phyloP scores from a whole-genome alignment of 208 protist species.

The Wallacemonas sp. region DNA sequence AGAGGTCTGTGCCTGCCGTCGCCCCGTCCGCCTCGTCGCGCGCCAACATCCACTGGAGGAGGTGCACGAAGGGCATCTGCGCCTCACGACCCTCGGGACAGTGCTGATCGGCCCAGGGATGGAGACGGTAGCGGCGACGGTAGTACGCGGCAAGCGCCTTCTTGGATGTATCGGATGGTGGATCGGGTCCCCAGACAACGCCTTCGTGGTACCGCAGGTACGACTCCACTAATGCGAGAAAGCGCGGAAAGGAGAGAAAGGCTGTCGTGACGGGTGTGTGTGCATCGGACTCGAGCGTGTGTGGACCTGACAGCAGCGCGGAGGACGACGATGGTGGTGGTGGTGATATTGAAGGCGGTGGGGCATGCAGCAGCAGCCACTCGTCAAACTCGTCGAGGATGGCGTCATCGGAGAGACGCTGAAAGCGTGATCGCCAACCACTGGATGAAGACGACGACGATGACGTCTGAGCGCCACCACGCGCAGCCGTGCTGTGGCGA shows the following conservation, averaged over 20 bases:
- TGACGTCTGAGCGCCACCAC: not conserved
- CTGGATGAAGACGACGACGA: not conserved
- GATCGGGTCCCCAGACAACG: conserved; percentile 61
- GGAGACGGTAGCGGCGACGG: conserved; percentile 48
- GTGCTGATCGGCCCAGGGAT: conserved; percentile 68
- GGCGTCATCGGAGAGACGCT: conserved; percentile 26
- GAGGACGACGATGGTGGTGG: no score
- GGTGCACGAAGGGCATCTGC: conserved; percentile 80
- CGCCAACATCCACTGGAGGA: conserved; percentile 75
- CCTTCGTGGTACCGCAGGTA: conserved; percentile 79
- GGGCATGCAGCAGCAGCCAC: conserved; percentile 32
- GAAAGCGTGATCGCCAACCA: not conserved
- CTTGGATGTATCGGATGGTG: not conserved
- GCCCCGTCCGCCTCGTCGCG: conserved; percentile 4
- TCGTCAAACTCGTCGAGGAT: conserved; percentile 37
- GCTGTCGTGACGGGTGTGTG: not conserved
- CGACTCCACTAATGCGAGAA: conserved; percentile 57
- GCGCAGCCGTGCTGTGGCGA: not conserved
- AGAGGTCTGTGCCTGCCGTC: conserved; percentile 1
- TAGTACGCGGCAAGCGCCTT: conserved; percentile 26
- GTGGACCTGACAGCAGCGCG: no score
- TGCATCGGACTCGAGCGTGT: no score
- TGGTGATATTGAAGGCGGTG: conserved; percentile 8
- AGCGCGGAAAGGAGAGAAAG: conserved; percentile 47
- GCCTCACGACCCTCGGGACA: conserved; percentile 55